Conservation (phyloP, 148 eudicot genomes). For the Rhododendron kiyosumense region DNA sequence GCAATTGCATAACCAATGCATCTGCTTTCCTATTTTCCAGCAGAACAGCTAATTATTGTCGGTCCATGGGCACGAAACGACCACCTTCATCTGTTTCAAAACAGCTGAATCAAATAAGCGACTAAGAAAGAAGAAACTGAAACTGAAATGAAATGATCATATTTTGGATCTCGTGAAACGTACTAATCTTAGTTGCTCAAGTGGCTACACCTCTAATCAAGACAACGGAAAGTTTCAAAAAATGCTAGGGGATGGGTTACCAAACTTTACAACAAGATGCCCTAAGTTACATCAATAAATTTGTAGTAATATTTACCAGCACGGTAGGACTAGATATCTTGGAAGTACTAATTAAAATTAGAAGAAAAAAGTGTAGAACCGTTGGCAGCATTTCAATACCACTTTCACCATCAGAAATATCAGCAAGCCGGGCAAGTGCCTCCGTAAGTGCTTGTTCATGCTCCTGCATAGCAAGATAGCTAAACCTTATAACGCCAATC, state of each 20-base stretch:
- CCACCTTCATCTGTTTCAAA: conserved; percentile 33
- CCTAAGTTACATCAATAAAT: not conserved
- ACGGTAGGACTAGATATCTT: not conserved
- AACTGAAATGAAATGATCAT: not conserved
- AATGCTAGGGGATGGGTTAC: not conserved
- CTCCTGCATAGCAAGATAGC: conserved; percentile 27
- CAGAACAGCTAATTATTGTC: conserved; percentile 13
- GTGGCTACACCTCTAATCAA: not conserved
- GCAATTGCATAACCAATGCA: not conserved
- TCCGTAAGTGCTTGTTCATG: conserved; percentile 52
- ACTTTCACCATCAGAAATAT: conserved; percentile 59
- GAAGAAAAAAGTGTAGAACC: not conserved
- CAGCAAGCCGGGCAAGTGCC: conserved; percentile 48
- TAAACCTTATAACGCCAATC: not conserved
- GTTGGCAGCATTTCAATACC: conserved; percentile 22
- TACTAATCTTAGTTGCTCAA: not conserved
- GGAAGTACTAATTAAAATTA: not conserved
- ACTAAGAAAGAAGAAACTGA: not conserved
- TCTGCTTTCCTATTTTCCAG: not conserved
- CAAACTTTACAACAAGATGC: not conserved
- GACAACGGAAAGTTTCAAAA: not conserved
- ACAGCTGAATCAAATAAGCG: not conserved
- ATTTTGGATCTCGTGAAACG: not conserved
- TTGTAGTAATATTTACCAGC: not conserved
- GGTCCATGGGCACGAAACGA: conserved; percentile 33